Percentiles rank a stretch among this genome's conserved stretches.
phyloP scores from a whole-genome alignment of 129 eudicot genomes.

The Lactuca saligna region DNA sequence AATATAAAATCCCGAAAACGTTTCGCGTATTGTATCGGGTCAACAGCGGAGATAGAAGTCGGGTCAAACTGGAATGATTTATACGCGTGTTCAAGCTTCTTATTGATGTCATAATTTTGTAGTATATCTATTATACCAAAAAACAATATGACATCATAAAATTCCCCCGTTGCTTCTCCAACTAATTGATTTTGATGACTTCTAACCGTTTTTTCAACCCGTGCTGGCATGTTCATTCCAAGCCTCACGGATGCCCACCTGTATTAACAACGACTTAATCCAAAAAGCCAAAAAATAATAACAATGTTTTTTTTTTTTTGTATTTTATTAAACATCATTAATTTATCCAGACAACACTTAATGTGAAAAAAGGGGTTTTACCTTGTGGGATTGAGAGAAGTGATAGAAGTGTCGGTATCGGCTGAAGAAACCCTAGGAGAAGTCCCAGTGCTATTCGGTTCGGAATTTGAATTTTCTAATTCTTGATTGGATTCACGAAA shows the following conservation, averaged over 20 bases:
- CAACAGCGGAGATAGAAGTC: slow-evolving; percentile 78
- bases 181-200: slow-evolving; percentile 53
- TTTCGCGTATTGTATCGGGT: slow-evolving; percentile 69
- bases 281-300: not conserved
- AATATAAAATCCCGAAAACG: slow-evolving; percentile 75
- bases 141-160: slow-evolving; percentile 47
- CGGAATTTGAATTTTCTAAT: slow-evolving; percentile 30
- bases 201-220: slow-evolving; percentile 54
- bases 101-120: slow-evolving; percentile 83
- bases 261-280: slow-evolving; percentile 19
- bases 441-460: slow-evolving; percentile 35
- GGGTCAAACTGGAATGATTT: slow-evolving; percentile 73
- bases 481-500: slow-evolving; percentile 54
- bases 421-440: slow-evolving; percentile 51
- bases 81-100: slow-evolving; percentile 87
- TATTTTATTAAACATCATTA: not conserved
- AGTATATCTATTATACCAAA: slow-evolving; percentile 81
- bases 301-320: not conserved
- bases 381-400: slow-evolving; percentile 40
- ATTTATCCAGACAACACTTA: not conserved
- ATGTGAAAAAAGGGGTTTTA: slow-evolving; percentile 17
- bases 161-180: slow-evolving; percentile 68
- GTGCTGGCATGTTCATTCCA: slow-evolving; percentile 67
- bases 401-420: slow-evolving; percentile 38
- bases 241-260: slow-evolving; percentile 55